Percentiles rank a stretch among this genome's conserved stretches.
Conservation (phyloP, 1,284 basidiomycete genomes). For the Irpex rosettiformis region DNA sequence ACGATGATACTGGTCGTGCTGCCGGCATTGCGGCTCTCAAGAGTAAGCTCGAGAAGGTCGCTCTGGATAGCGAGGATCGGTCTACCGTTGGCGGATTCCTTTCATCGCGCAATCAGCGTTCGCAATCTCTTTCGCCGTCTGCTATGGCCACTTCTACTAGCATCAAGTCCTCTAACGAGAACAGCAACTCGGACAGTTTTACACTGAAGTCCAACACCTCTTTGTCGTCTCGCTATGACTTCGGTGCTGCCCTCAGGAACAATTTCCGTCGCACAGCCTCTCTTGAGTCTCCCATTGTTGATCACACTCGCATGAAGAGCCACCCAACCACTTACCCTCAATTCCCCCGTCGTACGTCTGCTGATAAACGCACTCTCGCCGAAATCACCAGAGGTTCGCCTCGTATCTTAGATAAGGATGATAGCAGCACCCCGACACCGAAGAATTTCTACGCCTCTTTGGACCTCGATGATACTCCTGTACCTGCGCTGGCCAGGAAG, state of each 20-base stretch:
- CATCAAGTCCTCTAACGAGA: constrained; percentile 10
- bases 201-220: constrained; percentile 31
- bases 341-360: constrained; percentile 34
- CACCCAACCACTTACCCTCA: constrained; percentile 31
- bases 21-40: constrained; percentile 43
- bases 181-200: constrained; percentile 18
- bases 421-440: constrained; percentile 8
- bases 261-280: constrained; percentile 35
- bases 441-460: constrained; percentile 9
- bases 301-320: constrained; percentile 28
- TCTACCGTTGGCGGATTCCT: constrained; percentile 22
- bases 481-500: constrained; percentile 17
- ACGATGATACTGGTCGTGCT: constrained; percentile 16
- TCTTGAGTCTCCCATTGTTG: constrained; percentile 15
- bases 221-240: constrained; percentile 53
- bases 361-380: constrained; percentile 25
- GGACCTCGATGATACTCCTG: constrained; percentile 24
- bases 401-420: constrained; percentile 21
- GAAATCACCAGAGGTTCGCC: constrained; percentile 27
- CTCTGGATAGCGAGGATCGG: constrained; percentile 34
- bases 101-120: constrained; percentile 15
- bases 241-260: constrained; percentile 45
- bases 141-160: constrained; percentile 10
- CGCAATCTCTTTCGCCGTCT: constrained; percentile 16
- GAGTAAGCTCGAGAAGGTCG: constrained; percentile 55